These are phyloP conservation scores for Xerocomellus dryophilus DNA, from an alignment of 768 basidiomycete species.

Conservation along the genomic window DNA sequence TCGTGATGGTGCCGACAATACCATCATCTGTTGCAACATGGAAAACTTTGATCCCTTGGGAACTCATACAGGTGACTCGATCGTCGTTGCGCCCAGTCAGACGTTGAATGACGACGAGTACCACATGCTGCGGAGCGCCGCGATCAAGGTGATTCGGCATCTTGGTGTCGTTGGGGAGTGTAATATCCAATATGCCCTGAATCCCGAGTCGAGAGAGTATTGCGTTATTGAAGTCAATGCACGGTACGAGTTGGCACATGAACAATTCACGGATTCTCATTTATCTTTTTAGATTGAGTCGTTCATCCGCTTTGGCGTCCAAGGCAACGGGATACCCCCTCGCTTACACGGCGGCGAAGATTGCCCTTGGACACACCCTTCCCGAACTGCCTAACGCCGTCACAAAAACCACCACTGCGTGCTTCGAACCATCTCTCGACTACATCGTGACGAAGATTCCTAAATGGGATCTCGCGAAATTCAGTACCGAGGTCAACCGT, in stretches of 20 bases:
- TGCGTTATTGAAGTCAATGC: constrained; percentile 99
- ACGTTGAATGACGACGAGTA: constrained; percentile 97
- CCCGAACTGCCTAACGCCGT: constrained; percentile 98
- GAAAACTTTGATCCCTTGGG: constrained; percentile 99
- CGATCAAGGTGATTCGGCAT: constrained; percentile 92
- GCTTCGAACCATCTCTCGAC: constrained; percentile 97
- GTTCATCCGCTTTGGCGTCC: constrained; percentile 92
- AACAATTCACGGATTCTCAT: neutral
- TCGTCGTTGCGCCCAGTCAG: constrained; percentile 98
- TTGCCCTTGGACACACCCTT: constrained; percentile 94
- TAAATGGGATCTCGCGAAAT: constrained; percentile 99
- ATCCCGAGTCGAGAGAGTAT: constrained; percentile 89
- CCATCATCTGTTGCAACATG: constrained; percentile 99
- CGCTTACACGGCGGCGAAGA: constrained; percentile 98
- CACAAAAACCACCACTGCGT: constrained; percentile 98
- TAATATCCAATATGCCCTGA: constrained; percentile 97
- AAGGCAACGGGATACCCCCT: constrained; percentile 99
- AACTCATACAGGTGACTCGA: constrained; percentile 98
- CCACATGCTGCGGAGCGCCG: constrained; percentile 97
- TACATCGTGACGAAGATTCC: constrained; percentile 99
- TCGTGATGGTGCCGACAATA: constrained; percentile 96
- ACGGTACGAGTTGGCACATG: constrained; percentile 43
- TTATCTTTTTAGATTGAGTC: constrained; percentile 52
- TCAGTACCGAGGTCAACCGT: constrained; percentile 89
- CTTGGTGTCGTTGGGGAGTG: constrained; percentile 92